These are phyloP conservation scores for Hericium erinaceus DNA, from an alignment of 768 basidiomycete genomes.

Conservation along the genomic window DNA sequence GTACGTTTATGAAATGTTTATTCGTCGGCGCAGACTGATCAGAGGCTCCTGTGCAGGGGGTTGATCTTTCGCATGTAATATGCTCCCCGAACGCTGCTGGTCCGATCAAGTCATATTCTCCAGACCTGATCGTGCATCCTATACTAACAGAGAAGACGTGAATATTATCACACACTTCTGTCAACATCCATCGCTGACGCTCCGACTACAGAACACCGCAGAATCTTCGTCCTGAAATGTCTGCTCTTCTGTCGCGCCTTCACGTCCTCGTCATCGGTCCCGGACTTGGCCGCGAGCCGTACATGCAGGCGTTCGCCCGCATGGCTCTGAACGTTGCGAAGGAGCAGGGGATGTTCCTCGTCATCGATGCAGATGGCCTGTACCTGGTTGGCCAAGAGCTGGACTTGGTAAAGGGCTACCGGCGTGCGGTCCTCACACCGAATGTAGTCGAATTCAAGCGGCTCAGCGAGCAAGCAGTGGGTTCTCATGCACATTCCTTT, in stretches of 20 bases:
- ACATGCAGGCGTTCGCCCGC: constrained; percentile 82
- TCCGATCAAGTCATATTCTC: constrained; percentile 95
- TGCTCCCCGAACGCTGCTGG: constrained; percentile 88
- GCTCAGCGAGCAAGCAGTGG: constrained; percentile 62
- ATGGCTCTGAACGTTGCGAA: constrained; percentile 68
- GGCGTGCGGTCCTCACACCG: constrained; percentile 83
- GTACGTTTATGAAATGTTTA: constrained; percentile 30
- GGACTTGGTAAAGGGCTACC: constrained; percentile 71
- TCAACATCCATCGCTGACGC: background rate
- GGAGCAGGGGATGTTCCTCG: constrained; percentile 70
- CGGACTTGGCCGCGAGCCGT: constrained; percentile 81
- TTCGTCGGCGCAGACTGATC: background rate
- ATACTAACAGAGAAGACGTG: constrained; percentile 67
- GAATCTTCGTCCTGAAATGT: constrained; percentile 40
- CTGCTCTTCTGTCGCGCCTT: constrained; percentile 70
- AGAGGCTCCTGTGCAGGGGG: constrained; percentile 45
- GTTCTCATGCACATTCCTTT: constrained; percentile 14
- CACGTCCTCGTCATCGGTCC: constrained; percentile 93
- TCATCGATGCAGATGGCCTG: constrained; percentile 91
- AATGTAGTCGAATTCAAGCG: constrained; percentile 91
- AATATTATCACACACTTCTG: background rate
- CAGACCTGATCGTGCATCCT: constrained; percentile 95
- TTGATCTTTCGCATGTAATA: constrained; percentile 94
- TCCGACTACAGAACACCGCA: constrained; percentile 33
- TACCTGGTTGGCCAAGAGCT: constrained; percentile 74